Evolutionary conservation across 371 early-diverging fungal species (phyloP).

Genomic region (Lichtheimia corymbifera): DNA sequence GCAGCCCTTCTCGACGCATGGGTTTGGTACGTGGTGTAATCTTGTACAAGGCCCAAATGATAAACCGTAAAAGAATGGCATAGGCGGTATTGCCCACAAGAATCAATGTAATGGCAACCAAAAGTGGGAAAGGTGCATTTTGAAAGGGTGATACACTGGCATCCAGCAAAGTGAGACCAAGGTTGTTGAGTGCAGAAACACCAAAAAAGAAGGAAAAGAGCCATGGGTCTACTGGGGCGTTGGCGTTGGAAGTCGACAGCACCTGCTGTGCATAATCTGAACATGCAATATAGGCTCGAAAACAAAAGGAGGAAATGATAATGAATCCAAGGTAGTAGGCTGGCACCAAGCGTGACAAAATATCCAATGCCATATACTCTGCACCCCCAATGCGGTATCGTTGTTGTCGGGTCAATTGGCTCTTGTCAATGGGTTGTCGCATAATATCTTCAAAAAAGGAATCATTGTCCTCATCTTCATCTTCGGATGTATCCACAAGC

Average conservation of each 20-base stretch:
- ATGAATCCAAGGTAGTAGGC: conserved; percentile 36
- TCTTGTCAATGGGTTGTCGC: conserved; percentile 43
- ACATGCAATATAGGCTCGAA: conserved; percentile 33
- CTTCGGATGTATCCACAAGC: conserved; percentile 12
- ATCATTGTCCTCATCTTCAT: conserved; percentile 25
- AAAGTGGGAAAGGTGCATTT: conserved; percentile 37
- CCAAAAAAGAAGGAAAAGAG: conserved; percentile 45
- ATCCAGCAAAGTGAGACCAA: conserved; percentile 42
- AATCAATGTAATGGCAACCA: conserved; percentile 36
- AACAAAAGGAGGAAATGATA: conserved; percentile 27
- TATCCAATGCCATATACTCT: conserved; percentile 47
- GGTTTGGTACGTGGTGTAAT: conserved; percentile 28
- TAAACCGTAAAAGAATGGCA: conserved; percentile 42
- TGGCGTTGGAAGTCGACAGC: conserved; percentile 31
- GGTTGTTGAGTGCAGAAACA: conserved; percentile 41
- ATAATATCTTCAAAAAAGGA: conserved; percentile 29
- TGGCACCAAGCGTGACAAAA: conserved; percentile 36
- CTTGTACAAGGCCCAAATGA: conserved; percentile 39
- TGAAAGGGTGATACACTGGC: conserved; percentile 48
- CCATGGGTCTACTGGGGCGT: conserved; percentile 40
- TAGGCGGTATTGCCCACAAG: conserved; percentile 47
- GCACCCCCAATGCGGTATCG: conserved; percentile 47
- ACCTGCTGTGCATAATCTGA: conserved; percentile 35
- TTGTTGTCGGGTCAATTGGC: conserved; percentile 45
- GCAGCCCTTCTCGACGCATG: conserved; percentile 40